Percentiles rank a stretch among this genome's conserved stretches.
These are phyloP conservation scores for Hypomontagnella monticulosa DNA, from an alignment of 495 filamentous ascomycete species.

Conservation along the genomic window DNA sequence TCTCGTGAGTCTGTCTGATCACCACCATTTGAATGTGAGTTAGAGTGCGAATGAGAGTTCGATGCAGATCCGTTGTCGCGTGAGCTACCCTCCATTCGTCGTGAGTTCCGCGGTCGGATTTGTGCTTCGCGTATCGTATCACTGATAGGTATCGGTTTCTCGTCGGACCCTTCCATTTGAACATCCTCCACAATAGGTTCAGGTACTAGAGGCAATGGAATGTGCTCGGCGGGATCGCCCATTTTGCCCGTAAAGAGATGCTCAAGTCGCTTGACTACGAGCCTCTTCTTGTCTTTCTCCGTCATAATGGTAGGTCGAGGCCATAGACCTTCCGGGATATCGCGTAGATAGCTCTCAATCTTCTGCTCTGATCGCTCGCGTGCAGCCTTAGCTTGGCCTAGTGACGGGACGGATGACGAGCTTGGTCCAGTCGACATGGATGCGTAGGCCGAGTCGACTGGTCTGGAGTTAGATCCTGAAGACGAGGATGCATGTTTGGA, in stretches of 20 bases:
- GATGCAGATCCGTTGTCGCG: constrained; percentile 41
- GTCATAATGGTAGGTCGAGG: constrained; percentile 64
- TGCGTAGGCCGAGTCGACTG: constrained; percentile 77
- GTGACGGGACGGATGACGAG: constrained; percentile 48
- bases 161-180: constrained; percentile 55
- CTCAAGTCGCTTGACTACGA: constrained; percentile 75
- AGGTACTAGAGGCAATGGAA: constrained; percentile 51
- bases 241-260: constrained; percentile 80
- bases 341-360: constrained; percentile 66
- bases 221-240: constrained; percentile 44
- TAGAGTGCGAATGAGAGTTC: constrained; percentile 42
- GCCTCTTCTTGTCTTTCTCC: constrained; percentile 74
- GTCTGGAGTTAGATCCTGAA: constrained; percentile 63
- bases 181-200: constrained; percentile 65
- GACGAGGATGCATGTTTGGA: constrained; percentile 60
- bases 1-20: constrained; percentile 54
- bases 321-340: constrained; percentile 68
- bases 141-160: constrained; percentile 24
- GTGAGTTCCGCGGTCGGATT: constrained; percentile 45
- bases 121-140: constrained; percentile 52
- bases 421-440: constrained; percentile 70
- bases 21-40: constrained; percentile 50
- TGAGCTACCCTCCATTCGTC: constrained; percentile 46
- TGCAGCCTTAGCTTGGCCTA: constrained; percentile 39
- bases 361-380: constrained; percentile 57